phyloP scores from a whole-genome alignment of 2,329 filamentous ascomycete species.

The Cordyceps javanica region DNA sequence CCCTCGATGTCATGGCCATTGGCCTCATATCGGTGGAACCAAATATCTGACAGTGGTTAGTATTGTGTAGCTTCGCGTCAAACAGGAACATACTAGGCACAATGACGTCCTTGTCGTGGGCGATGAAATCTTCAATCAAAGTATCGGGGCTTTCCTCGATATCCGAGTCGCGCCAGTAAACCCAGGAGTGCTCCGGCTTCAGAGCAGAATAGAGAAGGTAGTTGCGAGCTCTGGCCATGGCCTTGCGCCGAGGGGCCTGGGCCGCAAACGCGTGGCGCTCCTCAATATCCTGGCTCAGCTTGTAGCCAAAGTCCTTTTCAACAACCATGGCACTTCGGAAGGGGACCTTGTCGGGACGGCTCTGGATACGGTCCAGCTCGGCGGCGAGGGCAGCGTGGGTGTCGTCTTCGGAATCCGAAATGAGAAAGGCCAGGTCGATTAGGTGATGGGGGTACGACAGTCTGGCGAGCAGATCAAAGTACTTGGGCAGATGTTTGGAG shows the following conservation, averaged over 20 bases:
- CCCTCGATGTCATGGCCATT: conserved; percentile 85
- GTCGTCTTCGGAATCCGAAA: conserved; percentile 86
- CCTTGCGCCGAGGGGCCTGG: conserved; percentile 83
- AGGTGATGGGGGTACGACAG: conserved; percentile 91
- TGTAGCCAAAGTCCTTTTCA: conserved; percentile 82
- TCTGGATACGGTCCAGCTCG: conserved; percentile 85
- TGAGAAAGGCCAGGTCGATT: conserved; percentile 91
- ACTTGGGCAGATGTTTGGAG: conserved; percentile 71
- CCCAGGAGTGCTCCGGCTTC: conserved; percentile 94
- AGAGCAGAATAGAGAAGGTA: conserved; percentile 79
- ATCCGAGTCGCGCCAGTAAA: conserved; percentile 97
- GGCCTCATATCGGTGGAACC: conserved; percentile 84
- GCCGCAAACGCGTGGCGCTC: conserved; percentile 80
- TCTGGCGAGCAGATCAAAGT: conserved; percentile 87
- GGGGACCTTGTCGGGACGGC: conserved; percentile 68
- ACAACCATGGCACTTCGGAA: conserved; percentile 83
- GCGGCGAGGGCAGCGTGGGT: conserved; percentile 79
- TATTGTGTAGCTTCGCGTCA: conserved; percentile 10
- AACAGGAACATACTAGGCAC: conserved; percentile 72
- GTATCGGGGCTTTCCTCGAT: conserved; percentile 82
- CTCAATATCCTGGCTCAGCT: conserved; percentile 70
- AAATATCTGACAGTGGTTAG: conserved; percentile 62
- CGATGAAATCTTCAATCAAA: conserved; percentile 92
- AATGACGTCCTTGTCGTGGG: conserved; percentile 85
- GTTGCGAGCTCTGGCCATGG: conserved; percentile 85